These are phyloP conservation scores for Dictyostelium intermedium DNA, from an alignment of 78 protist species.

Conservation along the genomic window DNA sequence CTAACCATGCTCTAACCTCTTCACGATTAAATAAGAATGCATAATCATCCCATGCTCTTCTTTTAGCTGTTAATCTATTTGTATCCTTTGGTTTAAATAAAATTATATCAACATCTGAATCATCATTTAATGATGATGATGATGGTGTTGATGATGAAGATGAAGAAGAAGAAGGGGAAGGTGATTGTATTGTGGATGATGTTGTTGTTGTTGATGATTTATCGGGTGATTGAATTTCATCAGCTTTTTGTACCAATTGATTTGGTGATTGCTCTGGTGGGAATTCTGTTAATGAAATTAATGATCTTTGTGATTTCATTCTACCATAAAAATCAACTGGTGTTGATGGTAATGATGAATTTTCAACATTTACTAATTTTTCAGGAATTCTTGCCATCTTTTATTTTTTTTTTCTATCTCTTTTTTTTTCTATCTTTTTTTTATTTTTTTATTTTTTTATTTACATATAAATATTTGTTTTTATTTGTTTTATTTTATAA, in stretches of 20 bases:
- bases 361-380: conserved; percentile 3
- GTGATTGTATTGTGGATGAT: no score
- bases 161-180: not conserved
- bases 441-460: no score
- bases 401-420: not conserved
- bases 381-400: conserved; percentile 48
- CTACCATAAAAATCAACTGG: conserved; percentile 70
- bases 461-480: no score
- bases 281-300: conserved; percentile 31
- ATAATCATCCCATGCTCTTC: conserved; percentile 79
- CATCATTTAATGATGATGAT: not conserved
- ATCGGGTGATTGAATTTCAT: not conserved
- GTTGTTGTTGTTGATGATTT: no score
- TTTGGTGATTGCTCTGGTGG: conserved; percentile 76
- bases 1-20: conserved; percentile 73
- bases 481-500: no score
- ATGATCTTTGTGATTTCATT: conserved; percentile 62
- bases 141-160: not conserved
- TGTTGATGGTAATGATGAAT: conserved; percentile 50
- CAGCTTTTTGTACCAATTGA: conserved; percentile 4
- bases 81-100: conserved; percentile 57
- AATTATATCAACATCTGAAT: conserved; percentile 6
- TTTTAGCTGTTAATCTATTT: conserved; percentile 61
- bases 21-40: conserved; percentile 66
- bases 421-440: not conserved